A percentile compares a stretch with the other conserved stretches of the same genome.
Conservation (phyloP, 768 basidiomycete genomes). For the Suillus subaureus region DNA sequence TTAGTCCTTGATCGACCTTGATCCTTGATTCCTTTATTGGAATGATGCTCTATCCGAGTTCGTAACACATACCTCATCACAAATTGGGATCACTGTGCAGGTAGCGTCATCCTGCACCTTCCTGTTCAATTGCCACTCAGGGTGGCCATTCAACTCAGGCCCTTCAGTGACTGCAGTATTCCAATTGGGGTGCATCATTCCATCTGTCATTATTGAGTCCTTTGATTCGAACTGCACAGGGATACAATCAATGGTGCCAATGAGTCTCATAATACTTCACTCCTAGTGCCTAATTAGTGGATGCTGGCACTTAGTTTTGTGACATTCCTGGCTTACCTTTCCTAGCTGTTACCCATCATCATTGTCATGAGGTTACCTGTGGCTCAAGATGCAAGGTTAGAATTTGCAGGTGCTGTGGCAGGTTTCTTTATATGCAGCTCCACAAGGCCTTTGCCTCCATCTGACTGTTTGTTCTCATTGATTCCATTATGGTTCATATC, state of each 20-base stretch:
- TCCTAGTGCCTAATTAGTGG: too few relatives aligned
- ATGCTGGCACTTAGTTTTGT: not conserved
- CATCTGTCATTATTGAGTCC: too few relatives aligned
- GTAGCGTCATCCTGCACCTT: not conserved
- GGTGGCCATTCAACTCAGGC: not conserved
- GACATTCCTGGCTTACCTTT: too few relatives aligned
- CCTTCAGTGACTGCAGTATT: not conserved
- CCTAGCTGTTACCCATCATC: not conserved
- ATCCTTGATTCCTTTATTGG: too few relatives aligned
- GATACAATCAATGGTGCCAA: not conserved
- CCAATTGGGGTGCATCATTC: not conserved
- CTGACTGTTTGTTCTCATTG: not conserved
- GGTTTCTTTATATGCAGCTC: not conserved
- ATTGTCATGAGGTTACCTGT: not conserved
- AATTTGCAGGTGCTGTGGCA: not conserved
- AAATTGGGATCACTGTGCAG: not conserved
- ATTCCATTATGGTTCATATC: not conserved
- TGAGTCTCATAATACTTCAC: not conserved
- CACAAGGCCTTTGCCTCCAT: not conserved
- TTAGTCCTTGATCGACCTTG: too few relatives aligned
- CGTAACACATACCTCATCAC: not conserved
- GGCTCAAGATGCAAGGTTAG: not conserved
- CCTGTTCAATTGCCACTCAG: not conserved
- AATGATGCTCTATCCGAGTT: too few relatives aligned
- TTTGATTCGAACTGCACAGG: not conserved